Evolutionary conservation across 371 early-diverging fungal species (phyloP).

Genomic region (Mortierella polycephala): DNA sequence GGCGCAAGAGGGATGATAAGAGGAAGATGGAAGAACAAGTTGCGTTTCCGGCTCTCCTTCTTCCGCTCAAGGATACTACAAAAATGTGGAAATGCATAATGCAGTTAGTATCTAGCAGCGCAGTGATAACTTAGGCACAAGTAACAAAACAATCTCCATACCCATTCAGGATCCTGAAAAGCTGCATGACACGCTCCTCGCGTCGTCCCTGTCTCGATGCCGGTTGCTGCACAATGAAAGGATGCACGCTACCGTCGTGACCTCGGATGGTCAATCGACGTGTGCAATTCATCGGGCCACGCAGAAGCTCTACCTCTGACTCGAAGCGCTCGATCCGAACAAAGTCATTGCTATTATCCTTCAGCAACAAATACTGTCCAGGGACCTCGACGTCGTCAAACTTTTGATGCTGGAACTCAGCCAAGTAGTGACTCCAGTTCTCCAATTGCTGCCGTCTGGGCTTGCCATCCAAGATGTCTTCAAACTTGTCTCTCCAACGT

Average conservation of each 20-base stretch:
- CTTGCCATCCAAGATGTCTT: constrained; percentile 82
- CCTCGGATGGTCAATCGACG: constrained; percentile 90
- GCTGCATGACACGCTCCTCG: constrained; percentile 94
- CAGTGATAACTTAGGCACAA: neutral
- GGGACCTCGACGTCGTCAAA: constrained; percentile 98
- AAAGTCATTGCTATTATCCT: constrained; percentile 91
- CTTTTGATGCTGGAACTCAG: constrained; percentile 97
- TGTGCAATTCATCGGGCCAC: constrained; percentile 80
- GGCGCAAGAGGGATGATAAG: constrained; percentile 92
- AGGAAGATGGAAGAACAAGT: constrained; percentile 91
- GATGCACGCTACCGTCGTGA: constrained; percentile 88
- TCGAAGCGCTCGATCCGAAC: constrained; percentile 93
- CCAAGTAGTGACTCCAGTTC: constrained; percentile 88
- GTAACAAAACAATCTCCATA: constrained; percentile 25
- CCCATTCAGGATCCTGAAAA: constrained; percentile 90
- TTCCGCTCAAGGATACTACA: constrained; percentile 77
- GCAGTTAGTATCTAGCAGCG: too few species aligned
- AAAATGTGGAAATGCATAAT: too few species aligned
- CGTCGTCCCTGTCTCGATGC: constrained; percentile 87
- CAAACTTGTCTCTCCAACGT: constrained; percentile 91
- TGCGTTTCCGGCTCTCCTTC: constrained; percentile 83
- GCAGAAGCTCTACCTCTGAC: constrained; percentile 85
- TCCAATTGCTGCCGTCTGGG: constrained; percentile 88
- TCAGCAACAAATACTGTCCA: constrained; percentile 92
- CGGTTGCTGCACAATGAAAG: constrained; percentile 94